phyloP scores from a whole-genome alignment of 2,329 filamentous ascomycete species.

The Ophiostoma australiae region DNA sequence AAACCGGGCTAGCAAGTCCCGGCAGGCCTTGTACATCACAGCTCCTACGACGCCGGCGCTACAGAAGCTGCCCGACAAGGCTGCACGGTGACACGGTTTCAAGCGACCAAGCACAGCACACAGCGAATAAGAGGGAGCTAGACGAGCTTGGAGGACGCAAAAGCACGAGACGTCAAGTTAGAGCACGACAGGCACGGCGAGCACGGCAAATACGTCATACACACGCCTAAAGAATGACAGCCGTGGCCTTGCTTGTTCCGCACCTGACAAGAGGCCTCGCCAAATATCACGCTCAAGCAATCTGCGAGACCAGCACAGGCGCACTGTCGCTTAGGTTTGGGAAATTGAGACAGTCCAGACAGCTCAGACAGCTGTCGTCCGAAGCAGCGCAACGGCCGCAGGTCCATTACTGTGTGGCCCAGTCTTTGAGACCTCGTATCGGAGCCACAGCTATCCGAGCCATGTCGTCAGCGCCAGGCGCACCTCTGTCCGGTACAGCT shows the following conservation, averaged over 20 bases:
- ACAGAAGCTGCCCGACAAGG: constrained; percentile 6
- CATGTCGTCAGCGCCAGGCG: constrained; percentile 16
- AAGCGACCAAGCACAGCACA: constrained; percentile 15
- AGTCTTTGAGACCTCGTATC: background rate
- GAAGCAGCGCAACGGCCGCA: background rate
- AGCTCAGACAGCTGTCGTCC: background rate
- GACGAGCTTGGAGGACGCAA: background rate
- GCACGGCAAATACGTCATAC: background rate
- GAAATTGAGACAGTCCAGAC: background rate
- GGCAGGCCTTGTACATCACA: background rate
- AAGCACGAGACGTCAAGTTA: background rate
- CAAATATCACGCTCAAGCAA: background rate
- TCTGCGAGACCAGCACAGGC: background rate
- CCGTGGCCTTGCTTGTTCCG: constrained; percentile 12
- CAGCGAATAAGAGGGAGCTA: background rate
- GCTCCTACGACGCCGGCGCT: background rate
- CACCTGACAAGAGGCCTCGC: constrained; percentile 1
- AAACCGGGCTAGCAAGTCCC: background rate
- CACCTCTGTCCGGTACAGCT: background rate
- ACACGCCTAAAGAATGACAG: background rate
- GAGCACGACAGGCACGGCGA: background rate
- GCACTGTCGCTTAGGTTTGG: background rate
- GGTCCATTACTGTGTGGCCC: background rate
- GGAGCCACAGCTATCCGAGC: background rate
- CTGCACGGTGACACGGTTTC: background rate